Percentiles rank a stretch among this genome's conserved stretches.
phyloP scores from a whole-genome alignment of 495 filamentous ascomycete genomes.

The Stereocaulon alpinum region DNA sequence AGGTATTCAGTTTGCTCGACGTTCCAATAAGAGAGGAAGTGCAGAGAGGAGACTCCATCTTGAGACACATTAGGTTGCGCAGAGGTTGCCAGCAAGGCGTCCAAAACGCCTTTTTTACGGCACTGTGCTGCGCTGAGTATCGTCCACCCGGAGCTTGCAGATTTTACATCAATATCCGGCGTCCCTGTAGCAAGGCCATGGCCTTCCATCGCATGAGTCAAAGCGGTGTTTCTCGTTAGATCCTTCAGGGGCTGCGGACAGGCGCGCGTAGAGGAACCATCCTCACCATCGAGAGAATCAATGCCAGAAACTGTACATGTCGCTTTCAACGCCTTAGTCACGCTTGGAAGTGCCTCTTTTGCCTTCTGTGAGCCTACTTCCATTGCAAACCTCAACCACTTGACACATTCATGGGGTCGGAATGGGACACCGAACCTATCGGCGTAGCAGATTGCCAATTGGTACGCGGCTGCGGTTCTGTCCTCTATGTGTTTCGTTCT shows the following conservation, averaged over 20 bases:
- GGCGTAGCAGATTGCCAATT: conserved; percentile 25
- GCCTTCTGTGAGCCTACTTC: conserved; percentile 18
- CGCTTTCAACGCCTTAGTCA: too few species aligned
- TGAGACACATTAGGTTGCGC: conserved; percentile 12
- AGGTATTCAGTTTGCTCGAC: conserved; percentile 14
- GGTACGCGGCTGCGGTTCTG: conserved; percentile 19
- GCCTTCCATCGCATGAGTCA: too few species aligned
- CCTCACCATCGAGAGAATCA: too few species aligned
- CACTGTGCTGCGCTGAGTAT: conserved; percentile 21
- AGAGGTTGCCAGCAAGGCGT: conserved; percentile 9
- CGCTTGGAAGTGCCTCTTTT: conserved; percentile 17
- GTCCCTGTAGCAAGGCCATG: too few species aligned
- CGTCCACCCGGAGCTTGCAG: conserved; percentile 6
- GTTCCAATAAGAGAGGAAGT: conserved; percentile 24
- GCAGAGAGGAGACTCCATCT: conserved; percentile 23
- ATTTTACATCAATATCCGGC: too few species aligned
- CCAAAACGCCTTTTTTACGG: conserved; percentile 17
- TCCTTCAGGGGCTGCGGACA: too few species aligned
- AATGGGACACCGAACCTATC: conserved; percentile 22
- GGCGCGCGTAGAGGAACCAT: too few species aligned
- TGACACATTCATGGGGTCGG: conserved; percentile 20
- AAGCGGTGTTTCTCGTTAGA: too few species aligned
- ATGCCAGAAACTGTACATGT: too few species aligned
- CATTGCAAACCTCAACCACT: conserved; percentile 21
- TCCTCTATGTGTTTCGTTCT: conserved; percentile 13